These are phyloP conservation scores for Phytophthora macrochlamydospora DNA, from an alignment of 352 stramenopile species.

Conservation along the genomic window DNA sequence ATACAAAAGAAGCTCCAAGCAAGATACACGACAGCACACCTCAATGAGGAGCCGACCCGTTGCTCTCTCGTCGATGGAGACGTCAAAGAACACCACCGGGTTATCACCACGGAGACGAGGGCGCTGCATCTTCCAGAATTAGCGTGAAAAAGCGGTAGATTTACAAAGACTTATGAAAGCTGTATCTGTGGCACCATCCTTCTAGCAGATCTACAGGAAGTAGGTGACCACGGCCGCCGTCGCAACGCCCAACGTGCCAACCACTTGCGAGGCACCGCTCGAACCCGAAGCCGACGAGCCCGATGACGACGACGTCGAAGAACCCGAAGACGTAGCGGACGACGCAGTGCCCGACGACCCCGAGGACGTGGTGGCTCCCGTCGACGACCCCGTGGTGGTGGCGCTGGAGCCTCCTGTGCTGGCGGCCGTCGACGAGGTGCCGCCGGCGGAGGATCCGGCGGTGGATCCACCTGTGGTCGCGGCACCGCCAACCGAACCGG, in stretches of 20 bases:
- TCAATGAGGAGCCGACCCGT: conserved; percentile 94
- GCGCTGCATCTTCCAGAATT: conserved; percentile 15
- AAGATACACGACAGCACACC: conserved; percentile 19
- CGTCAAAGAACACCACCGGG: conserved; percentile 96
- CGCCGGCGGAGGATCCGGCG: conserved; percentile 2
- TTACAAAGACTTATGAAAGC: not conserved
- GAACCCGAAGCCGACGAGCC: conserved; percentile 12
- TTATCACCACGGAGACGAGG: conserved; percentile 45
- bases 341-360: conserved; percentile 3
- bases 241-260: conserved; percentile 1
- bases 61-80: conserved; percentile 89
- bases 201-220: conserved; percentile 2
- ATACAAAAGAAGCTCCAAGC: not conserved
- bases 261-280: conserved; percentile 12
- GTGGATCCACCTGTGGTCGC: conserved; percentile 3
- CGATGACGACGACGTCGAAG: conserved; percentile 5
- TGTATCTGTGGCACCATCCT: not conserved
- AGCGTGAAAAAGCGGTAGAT: not conserved
- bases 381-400: conserved; percentile 10
- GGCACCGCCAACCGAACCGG: too few species aligned
- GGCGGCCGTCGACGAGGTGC: not conserved
- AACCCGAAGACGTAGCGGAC: conserved; percentile 11
- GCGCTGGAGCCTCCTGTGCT: conserved; percentile 9
- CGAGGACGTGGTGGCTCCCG: not conserved
- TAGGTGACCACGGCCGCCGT: conserved; percentile 1